Evolutionary conservation across 495 filamentous ascomycete species (phyloP), one percentile per base, ranked within the genome.

Genomic region (Lichenothelia convexa): DNA sequence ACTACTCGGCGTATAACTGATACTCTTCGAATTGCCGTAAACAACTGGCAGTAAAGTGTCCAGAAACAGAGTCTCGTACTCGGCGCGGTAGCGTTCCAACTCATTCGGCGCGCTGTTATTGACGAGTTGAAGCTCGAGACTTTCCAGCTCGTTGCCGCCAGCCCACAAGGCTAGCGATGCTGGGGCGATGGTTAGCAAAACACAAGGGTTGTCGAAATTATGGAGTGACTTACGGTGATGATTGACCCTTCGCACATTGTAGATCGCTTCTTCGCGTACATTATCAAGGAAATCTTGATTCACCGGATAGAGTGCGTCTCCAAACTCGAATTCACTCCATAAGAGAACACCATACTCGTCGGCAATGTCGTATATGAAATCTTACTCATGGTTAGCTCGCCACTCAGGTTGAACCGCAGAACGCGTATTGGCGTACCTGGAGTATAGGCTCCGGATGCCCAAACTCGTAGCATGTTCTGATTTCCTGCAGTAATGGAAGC

Each of bases 381-480:
- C 75, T n/a, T n/a, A n/a, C n/a, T n/a, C n/a, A n/a, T n/a, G n/a
- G n/a, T n/a, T n/a, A n/a, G n/a, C n/a, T n/a, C n/a, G n/a, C n/a
- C n/a, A n/a, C n/a, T n/a, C n/a, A n/a, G n/a, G n/a, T n/a, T n/a
- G n/a, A n/a, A n/a, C n/a, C n/a, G n/a, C n/a, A n/a, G n/a, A n/a
- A n/a, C n/a, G n/a, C n/a, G n/a, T n/a, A n/a, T n/a, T n/a, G n/a
- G n/a, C n/a, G n/a, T n/a, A n/a, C n/a, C n/a, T 1, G 69, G 71
- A 11, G 65, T 58, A 42, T 78, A 80, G 2, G 68, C 65, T 13
- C 75, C 71, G 8, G 66, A 69, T 2, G 71, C 58, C 75, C 74
- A 80, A 8, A 78, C 67, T 1, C 73, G 67, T 3, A 80, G 62
- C 74, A 80, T 77, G 46, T 80, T 80, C 47, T 76, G 71, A 37